These are phyloP conservation scores for Wickerhamomyces sp. DNA, from an alignment of 1,139 yeast species.

Conservation along the genomic window DNA sequence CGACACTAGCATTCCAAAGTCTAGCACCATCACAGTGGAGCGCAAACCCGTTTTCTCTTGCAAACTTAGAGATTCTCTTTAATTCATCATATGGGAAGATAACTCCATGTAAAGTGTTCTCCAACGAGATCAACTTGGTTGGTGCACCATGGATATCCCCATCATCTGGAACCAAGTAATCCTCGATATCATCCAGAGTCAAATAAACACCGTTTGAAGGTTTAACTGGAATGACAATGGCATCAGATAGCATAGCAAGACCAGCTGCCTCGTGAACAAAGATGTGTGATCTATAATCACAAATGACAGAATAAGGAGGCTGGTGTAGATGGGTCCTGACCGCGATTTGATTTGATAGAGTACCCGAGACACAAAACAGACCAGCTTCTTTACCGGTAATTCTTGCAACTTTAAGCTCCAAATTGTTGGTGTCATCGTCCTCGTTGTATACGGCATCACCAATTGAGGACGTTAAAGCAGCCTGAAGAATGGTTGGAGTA, in stretches of 20 bases:
- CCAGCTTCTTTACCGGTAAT: constrained; percentile 70
- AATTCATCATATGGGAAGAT: constrained; percentile 69
- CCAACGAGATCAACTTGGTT: constrained; percentile 71
- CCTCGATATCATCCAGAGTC: constrained; percentile 64
- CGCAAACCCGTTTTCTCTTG: constrained; percentile 45
- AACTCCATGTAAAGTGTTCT: constrained; percentile 74
- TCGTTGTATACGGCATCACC: constrained; percentile 90
- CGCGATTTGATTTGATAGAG: constrained; percentile 75
- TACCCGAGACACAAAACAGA: constrained; percentile 70
- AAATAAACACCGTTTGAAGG: constrained; percentile 62
- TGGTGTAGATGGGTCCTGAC: constrained; percentile 60
- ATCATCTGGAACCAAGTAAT: constrained; percentile 53
- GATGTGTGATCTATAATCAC: constrained; percentile 74
- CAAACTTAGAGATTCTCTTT: constrained; percentile 53
- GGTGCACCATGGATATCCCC: constrained; percentile 74
- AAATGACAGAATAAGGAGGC: constrained; percentile 73
- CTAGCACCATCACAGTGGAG: constrained; percentile 87
- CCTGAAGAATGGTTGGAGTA: constrained; percentile 63
- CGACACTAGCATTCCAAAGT: constrained; percentile 73
- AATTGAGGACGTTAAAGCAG: constrained; percentile 50
- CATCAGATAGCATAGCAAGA: constrained; percentile 73
- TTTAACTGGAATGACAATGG: constrained; percentile 68
- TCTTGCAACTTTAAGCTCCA: constrained; percentile 54
- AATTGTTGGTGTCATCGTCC: constrained; percentile 53
- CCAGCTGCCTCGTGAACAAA: constrained; percentile 78